Base-by-base conservation (phyloP, 1,284 basidiomycete species). In the Fomitopsis palustris region DNA sequence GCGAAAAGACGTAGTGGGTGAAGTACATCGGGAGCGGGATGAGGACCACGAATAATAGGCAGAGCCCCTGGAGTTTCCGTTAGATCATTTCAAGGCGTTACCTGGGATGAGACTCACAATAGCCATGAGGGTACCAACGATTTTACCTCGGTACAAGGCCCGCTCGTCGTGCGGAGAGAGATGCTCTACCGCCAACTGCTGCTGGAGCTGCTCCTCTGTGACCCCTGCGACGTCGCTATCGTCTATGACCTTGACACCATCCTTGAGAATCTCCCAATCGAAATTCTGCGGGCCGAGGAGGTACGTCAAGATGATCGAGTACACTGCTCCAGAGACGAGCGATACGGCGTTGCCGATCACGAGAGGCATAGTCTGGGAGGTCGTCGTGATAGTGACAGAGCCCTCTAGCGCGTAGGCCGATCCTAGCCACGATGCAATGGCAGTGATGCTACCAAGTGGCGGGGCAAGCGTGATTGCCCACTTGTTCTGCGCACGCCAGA, bases 401-500 rank as follows among this genome's bases (percentile, higher is more conserved):
- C 49, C 49, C 33, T 52, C 49, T 6, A 52, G 31, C 4, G 49
- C 49, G 33, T 57, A 53, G 3, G 59, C 59, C 14, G 56, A 55
- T 2, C 53, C 63, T 9, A 66, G 53, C 65, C 65, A 66, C 39
- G 59, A 62, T 31, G 47, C 57, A 5, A 67, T 42, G 5, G 59
- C 62, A 9, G 58, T 59, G 17, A 63, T 57, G 12, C 61, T 61
- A 17, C 65, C 56, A 5, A 67, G 25, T 10, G 64, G 65, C 38
- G 59, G 60, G 9, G 39, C 31, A 10, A 62, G 49, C 0, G 61
- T 64, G 9, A 64, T 52, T 2, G 49, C 49, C 31, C 27, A 29
- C 21, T 52, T 52, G 49, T 52, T 64, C 49, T 64, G 63, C 57
- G 61, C 62, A 17, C 59, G 52, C 63, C 66, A 66, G 19, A 67